Percentiles rank a stretch among this genome's conserved stretches.
Evolutionary conservation across 768 basidiomycete species (phyloP).

Genomic region (Heimioporus sp.): DNA sequence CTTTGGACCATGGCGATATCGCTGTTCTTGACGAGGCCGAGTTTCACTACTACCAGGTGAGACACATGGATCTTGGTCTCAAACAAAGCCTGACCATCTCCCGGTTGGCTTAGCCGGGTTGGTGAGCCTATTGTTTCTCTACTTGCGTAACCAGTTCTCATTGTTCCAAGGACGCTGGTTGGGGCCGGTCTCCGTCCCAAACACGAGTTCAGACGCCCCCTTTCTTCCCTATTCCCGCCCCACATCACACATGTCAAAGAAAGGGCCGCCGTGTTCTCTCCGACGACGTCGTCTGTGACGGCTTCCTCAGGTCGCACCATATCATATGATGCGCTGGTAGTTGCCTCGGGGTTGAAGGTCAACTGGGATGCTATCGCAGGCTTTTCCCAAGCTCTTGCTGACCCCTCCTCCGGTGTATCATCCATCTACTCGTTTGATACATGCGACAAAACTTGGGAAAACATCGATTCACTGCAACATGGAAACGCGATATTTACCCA

Average conservation of each 20-base stretch:
- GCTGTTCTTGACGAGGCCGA: constrained; percentile 81
- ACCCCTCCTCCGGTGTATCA: constrained; percentile 78
- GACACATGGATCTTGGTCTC: background rate
- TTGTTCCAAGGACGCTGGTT: constrained; percentile 73
- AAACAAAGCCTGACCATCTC: background rate
- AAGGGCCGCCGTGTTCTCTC: constrained; percentile 72
- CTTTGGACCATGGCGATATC: constrained; percentile 72
- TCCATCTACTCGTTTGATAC: constrained; percentile 91
- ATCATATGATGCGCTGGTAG: constrained; percentile 47
- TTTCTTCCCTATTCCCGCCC: constrained; percentile 69
- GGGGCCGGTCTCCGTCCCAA: constrained; percentile 83
- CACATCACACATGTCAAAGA: constrained; percentile 52
- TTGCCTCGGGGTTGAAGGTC: constrained; percentile 85
- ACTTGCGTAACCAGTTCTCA: background rate
- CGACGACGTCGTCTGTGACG: constrained; percentile 68
- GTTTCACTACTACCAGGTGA: constrained; percentile 82
- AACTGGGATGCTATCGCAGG: constrained; percentile 73
- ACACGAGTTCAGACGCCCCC: constrained; percentile 59
- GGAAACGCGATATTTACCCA: constrained; percentile 95
- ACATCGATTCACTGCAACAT: constrained; percentile 70
- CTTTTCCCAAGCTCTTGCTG: constrained; percentile 70
- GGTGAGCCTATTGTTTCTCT: constrained; percentile 45
- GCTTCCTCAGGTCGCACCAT: constrained; percentile 68
- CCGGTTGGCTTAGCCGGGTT: constrained; percentile 67
- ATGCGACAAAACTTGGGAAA: constrained; percentile 85